Evolutionary conservation across 495 filamentous ascomycete species (phyloP), one percentile per base, ranked within the genome.

Genomic region (Gamarada debralockiae): DNA sequence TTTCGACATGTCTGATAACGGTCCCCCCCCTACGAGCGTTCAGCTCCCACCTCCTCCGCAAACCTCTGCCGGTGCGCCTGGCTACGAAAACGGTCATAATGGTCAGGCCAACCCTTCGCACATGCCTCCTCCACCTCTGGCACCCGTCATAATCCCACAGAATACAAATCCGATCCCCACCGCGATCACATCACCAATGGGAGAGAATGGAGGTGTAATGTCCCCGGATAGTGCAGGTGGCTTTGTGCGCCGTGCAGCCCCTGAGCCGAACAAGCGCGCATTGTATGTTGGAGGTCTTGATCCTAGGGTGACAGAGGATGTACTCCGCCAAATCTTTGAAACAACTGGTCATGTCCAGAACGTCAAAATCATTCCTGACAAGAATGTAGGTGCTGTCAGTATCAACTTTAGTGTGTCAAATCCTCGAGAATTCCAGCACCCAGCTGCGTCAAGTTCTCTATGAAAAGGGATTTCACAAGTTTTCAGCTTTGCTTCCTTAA

Each of bases 351-450:
- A 99, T 72, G 93, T 99, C 55, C 84, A 96, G 69, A 97, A 87
- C 61, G 93, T 99, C 55, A 99, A 99, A 77, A 96, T 99, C 60
- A 99, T 99, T 66, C 93, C 93, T 31, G 93, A 99, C 75, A 96
- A 96, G 81, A 96, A 92, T 72, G 89, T 95, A 70, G 80, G 90
- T 72, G 69, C 67, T 44, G 68, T 71, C 61, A 69, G 68, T 70
- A 62, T 62, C 51, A 60, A 56, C 52, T 59, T 55, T 61, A 50
- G 34, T 56, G 3, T 58, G 38, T 56, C 43, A 50, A 43, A 45
- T 57, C 50, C 48, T 56, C 24, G 58, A 52, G 53, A 57, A 57
- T 50, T 54, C 43, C 44, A 44, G 44, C 43, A 36, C 21, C 18
- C 47, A 36, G 37, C 48, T 53, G 53, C 39, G 43, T 48, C 48